phyloP scores from a whole-genome alignment of 176 grass and related monocot species.

The Rhipidocladum racemiflorum region DNA sequence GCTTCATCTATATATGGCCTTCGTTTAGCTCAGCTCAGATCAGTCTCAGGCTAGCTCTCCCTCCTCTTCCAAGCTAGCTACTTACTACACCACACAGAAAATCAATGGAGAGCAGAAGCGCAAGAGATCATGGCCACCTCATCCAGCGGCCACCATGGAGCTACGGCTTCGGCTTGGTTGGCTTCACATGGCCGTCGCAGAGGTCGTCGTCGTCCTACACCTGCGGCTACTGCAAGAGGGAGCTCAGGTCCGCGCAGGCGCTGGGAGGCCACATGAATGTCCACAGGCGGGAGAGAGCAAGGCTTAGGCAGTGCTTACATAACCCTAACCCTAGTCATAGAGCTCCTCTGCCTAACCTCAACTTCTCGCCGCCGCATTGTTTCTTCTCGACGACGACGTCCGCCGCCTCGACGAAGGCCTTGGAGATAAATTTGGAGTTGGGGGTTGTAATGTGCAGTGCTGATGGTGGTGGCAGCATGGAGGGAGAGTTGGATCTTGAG shows the following conservation, averaged over 20 bases:
- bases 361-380: constrained; percentile 2
- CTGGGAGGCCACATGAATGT: constrained; percentile 54
- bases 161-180: constrained; percentile 10
- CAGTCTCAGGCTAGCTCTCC: background rate
- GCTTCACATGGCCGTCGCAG: constrained; percentile 20
- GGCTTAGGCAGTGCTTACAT: constrained; percentile 27
- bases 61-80: background rate
- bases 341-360: constrained; percentile 34
- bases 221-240: constrained; percentile 44
- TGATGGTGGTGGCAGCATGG: background rate
- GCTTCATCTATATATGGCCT: background rate
- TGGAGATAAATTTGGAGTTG: constrained; percentile 34
- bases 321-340: background rate
- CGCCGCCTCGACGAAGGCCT: background rate
- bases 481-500: constrained; percentile 46
- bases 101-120: constrained; percentile 28
- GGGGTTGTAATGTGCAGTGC: background rate
- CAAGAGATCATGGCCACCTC: constrained; percentile 25
- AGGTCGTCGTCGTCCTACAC: constrained; percentile 19
- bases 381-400: constrained; percentile 21
- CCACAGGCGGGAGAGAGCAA: constrained; percentile 50
- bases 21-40: background rate
- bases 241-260: constrained; percentile 49
- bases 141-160: constrained; percentile 15
- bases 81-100: background rate